A percentile compares a stretch with the other conserved stretches of the same genome.
Evolutionary conservation across 371 early-diverging fungal species (phyloP).

Genomic region (Nematocida sp.): DNA sequence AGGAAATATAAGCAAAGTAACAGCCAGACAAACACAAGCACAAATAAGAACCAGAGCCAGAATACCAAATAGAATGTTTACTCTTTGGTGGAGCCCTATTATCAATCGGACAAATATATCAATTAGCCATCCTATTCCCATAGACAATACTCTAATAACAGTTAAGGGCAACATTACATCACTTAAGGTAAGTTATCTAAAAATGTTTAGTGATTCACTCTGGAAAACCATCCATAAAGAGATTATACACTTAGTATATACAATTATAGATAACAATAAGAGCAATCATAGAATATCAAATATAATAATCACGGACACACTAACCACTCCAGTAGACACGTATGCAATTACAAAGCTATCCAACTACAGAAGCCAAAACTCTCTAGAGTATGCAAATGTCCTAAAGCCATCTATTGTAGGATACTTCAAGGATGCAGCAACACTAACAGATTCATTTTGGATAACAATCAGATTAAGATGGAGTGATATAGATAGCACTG

Average conservation of each 20-base stretch:
- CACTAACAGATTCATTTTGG: conserved; percentile 83
- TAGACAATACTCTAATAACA: conserved; percentile 94
- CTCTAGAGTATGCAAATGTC: no score
- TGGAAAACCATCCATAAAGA: conserved; percentile 97
- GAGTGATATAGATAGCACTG: conserved; percentile 18
- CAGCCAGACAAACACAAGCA: conserved; percentile 93
- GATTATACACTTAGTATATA: conserved; percentile 66
- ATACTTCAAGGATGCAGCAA: no score
- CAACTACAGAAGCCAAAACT: no score
- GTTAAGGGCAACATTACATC: conserved; percentile 99
- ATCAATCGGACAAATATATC: conserved; percentile 93
- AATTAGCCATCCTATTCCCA: conserved; percentile 94
- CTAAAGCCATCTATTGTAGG: no score
- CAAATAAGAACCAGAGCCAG: conserved; percentile 90
- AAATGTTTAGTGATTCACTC: conserved; percentile 94
- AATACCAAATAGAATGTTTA: conserved; percentile 98
- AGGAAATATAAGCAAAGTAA: conserved; percentile 57
- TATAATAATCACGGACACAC: no score
- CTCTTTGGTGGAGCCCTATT: conserved; percentile 98
- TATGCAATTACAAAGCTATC: no score
- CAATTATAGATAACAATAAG: conserved; percentile 73
- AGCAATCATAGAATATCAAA: no score
- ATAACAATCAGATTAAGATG: neutral
- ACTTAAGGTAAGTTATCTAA: conserved; percentile 90
- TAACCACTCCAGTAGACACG: no score